Conservation (phyloP, 2,329 filamentous ascomycete genomes). For the Aureobasidium melanogenum region DNA sequence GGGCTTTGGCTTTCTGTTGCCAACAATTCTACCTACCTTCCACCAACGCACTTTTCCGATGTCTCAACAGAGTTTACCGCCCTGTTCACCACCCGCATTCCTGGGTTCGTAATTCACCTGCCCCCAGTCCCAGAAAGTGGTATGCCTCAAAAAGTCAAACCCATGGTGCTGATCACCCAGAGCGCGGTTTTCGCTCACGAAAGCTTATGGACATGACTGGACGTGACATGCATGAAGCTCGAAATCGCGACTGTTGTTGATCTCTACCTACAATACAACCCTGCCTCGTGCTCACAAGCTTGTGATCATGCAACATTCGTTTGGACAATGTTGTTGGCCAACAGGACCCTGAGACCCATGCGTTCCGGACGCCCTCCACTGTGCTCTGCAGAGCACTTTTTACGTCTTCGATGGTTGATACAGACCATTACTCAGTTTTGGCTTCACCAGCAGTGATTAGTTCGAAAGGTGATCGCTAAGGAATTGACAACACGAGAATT, state of each 20-base stretch:
- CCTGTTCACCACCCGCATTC: conserved; percentile 1
- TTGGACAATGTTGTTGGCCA: background rate
- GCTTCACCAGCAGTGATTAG: background rate
- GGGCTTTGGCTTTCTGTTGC: background rate
- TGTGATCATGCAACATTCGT: background rate
- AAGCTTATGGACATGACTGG: conserved; percentile 6
- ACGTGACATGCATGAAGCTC: background rate
- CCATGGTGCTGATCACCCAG: background rate
- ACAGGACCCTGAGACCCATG: background rate
- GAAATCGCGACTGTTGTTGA: background rate
- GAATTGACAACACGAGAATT: background rate
- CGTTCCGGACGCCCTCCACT: background rate
- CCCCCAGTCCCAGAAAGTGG: background rate
- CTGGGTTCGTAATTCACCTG: background rate
- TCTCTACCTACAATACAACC: background rate
- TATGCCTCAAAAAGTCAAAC: background rate
- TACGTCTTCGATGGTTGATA: background rate
- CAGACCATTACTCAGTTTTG: background rate
- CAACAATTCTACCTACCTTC: too few species aligned
- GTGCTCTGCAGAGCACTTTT: background rate
- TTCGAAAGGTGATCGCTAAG: background rate
- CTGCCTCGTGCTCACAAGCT: background rate
- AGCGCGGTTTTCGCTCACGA: background rate
- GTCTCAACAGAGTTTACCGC: background rate
- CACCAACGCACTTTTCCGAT: background rate